Evolutionary conservation across 495 filamentous ascomycete genomes (phyloP).

Genomic region (Xylaria scruposa): DNA sequence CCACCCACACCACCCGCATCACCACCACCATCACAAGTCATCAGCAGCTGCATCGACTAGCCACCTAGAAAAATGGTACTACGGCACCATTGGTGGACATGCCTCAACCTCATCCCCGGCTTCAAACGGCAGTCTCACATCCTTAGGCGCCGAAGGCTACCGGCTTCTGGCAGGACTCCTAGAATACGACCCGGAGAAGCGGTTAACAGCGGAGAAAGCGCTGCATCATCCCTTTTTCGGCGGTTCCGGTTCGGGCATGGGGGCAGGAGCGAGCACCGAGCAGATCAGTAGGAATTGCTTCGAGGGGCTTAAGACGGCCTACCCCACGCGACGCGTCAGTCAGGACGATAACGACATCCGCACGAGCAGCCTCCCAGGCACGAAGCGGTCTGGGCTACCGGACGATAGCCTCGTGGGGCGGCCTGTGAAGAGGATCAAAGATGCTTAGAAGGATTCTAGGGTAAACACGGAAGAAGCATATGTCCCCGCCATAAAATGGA

Average conservation of each 20-base stretch:
- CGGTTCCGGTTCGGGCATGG: slow-evolving; percentile 37
- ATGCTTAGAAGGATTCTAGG: slow-evolving; percentile 43
- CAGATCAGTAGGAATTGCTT: slow-evolving; percentile 83
- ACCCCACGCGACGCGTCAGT: slow-evolving; percentile 87
- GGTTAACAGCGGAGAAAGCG: slow-evolving; percentile 83
- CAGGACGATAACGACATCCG: slow-evolving; percentile 95
- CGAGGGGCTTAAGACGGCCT: slow-evolving; percentile 83
- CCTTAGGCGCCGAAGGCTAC: slow-evolving; percentile 77
- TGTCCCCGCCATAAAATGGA: background rate
- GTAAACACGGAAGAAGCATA: background rate
- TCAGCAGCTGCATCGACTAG: slow-evolving; percentile 40
- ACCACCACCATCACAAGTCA: slow-evolving; percentile 53
- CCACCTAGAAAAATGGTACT: slow-evolving; percentile 64
- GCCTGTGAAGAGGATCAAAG: slow-evolving; percentile 72
- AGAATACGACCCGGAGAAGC: slow-evolving; percentile 90
- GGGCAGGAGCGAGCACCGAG: slow-evolving; percentile 47
- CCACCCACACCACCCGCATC: slow-evolving; percentile 51
- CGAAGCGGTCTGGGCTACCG: slow-evolving; percentile 85
- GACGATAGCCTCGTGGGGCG: slow-evolving; percentile 74
- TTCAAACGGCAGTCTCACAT: slow-evolving; percentile 50
- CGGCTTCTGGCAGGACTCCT: slow-evolving; percentile 80
- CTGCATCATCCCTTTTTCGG: slow-evolving; percentile 86
- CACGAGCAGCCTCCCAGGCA: slow-evolving; percentile 85
- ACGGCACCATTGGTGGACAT: slow-evolving; percentile 57
- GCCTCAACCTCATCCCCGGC: slow-evolving; percentile 48